phyloP scores from a whole-genome alignment of 495 filamentous ascomycete genomes.

The Recurvomyces mirabilis region DNA sequence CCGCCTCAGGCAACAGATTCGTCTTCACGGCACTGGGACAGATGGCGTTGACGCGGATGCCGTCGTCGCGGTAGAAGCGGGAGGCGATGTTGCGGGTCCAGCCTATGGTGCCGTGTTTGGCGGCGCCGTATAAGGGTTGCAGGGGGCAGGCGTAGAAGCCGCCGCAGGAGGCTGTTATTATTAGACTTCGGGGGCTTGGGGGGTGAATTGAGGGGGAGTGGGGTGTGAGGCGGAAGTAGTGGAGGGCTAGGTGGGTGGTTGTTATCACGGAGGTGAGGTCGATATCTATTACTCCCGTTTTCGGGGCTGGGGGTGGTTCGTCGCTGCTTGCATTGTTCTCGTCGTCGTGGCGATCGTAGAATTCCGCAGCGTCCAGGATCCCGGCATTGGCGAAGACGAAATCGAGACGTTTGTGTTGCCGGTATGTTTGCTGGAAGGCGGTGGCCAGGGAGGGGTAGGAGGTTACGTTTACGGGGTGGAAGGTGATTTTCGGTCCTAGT shows the following conservation, averaged over 20 bases:
- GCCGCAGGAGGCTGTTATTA: constrained; percentile 27
- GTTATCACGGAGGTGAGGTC: constrained; percentile 24
- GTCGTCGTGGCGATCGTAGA: too few species aligned
- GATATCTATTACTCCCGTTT: constrained; percentile 21
- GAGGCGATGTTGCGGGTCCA: constrained; percentile 22
- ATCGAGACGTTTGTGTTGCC: constrained; percentile 17
- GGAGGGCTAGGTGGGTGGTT: constrained; percentile 23
- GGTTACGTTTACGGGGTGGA: constrained; percentile 24
- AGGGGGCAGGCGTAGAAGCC: constrained; percentile 24
- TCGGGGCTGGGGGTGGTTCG: constrained; percentile 21
- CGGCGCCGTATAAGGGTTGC: constrained; percentile 24
- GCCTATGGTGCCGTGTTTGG: constrained; percentile 24
- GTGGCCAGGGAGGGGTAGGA: constrained; percentile 19
- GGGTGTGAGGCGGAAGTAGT: constrained; percentile 23
- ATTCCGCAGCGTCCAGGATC: too few species aligned
- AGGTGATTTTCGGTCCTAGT: constrained; percentile 15
- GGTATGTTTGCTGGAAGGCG: constrained; percentile 21
- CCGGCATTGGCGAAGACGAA: constrained; percentile 30
- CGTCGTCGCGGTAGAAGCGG: constrained; percentile 15
- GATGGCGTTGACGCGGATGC: constrained; percentile 25
- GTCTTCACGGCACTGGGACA: constrained; percentile 23
- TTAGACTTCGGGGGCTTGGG: constrained; percentile 12
- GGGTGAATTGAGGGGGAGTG: constrained; percentile 5
- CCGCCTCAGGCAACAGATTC: constrained; percentile 20
- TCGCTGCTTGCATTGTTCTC: too few species aligned